Evolutionary conservation across 768 basidiomycete genomes (phyloP), one percentile per base, ranked within the genome.

Genomic region (Podaxis sp.): DNA sequence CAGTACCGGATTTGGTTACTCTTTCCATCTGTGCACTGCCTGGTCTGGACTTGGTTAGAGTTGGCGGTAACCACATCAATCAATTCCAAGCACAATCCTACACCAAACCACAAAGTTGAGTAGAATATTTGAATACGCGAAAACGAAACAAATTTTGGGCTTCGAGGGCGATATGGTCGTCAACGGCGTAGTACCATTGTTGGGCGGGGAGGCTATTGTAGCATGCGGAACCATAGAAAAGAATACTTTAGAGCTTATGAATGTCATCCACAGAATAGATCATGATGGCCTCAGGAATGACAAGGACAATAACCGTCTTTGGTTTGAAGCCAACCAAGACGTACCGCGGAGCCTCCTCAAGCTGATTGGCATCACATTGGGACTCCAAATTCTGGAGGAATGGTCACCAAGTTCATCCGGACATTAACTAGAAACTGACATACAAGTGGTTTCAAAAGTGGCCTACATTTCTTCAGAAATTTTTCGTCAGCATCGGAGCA

Each of bases 171-270:
- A 76, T 69, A 1, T 70, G 64, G 37, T 75, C 72, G 55, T 74
- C 70, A 22, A 63, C 64, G 0, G 70, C 71, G 41, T 73, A 75
- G 54, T 64, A 70, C 72, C 75, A 78, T n/a, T 69, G 59, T 59
- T 75, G 75, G 4, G 76, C 72, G 5, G 76, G 68, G 22, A 75
- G 69, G 46, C 70, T 70, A 36, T 73, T 70, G 59, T 65, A 73
- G 63, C 76, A 78, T 40, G 27, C 27, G 5, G 27, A 29, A 29
- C 4, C 27, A 29, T 29, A 29, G 27, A 29, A 7, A 1, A 29
- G 27, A 29, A 29, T 7, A 29, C 27, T 29, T 29, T 47, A 47
- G 46, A 19, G 46, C 13, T 17, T 47, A 7, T 47, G 15, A 17
- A 22, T 47, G 22, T 47, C 46, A n/a, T 47, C 17, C 6, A n/a